Conservation (phyloP, 148 eudicot species). For the Pharnaceum exiguum region DNA sequence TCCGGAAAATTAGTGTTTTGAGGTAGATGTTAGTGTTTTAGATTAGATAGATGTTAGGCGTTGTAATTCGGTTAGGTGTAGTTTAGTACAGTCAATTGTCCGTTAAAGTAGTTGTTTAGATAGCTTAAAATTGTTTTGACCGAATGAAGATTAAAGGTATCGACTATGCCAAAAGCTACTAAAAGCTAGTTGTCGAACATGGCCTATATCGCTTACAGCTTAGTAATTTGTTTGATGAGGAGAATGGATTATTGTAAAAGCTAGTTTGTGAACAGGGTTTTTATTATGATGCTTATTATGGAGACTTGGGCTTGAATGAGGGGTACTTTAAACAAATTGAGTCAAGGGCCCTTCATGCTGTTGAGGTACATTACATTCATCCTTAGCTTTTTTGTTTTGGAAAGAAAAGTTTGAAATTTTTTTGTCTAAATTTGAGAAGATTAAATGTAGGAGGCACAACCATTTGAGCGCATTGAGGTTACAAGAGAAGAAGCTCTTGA, state of each 20-base stretch:
- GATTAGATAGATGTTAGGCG: too few species aligned
- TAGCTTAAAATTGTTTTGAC: too few species aligned
- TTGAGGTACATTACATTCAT: constrained; percentile 39
- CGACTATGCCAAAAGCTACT: too few species aligned
- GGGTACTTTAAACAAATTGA: constrained; percentile 80
- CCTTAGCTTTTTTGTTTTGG: not conserved
- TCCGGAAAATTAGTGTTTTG: too few species aligned
- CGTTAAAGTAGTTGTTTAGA: too few species aligned
- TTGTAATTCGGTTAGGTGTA: too few species aligned
- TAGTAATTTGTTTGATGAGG: too few species aligned
- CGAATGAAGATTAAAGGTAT: too few species aligned
- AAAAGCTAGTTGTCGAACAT: not conserved
- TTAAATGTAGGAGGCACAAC: constrained; percentile 83
- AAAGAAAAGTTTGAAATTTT: not conserved
- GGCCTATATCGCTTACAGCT: not conserved
- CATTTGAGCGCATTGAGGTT: constrained; percentile 96
- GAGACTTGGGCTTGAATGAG: constrained; percentile 83
- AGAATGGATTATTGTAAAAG: not conserved
- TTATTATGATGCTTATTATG: constrained; percentile 94
- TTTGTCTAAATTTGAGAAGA: too few species aligned
- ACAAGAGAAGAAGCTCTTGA: constrained; percentile 89
- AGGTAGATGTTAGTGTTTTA: too few species aligned
- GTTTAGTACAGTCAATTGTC: too few species aligned
- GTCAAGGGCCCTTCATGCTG: constrained; percentile 71
- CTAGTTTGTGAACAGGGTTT: constrained; percentile 53